Percentiles rank a stretch among this genome's conserved stretches.
Evolutionary conservation across 768 basidiomycete genomes (phyloP).

Genomic region (Agaricus bisporus): DNA sequence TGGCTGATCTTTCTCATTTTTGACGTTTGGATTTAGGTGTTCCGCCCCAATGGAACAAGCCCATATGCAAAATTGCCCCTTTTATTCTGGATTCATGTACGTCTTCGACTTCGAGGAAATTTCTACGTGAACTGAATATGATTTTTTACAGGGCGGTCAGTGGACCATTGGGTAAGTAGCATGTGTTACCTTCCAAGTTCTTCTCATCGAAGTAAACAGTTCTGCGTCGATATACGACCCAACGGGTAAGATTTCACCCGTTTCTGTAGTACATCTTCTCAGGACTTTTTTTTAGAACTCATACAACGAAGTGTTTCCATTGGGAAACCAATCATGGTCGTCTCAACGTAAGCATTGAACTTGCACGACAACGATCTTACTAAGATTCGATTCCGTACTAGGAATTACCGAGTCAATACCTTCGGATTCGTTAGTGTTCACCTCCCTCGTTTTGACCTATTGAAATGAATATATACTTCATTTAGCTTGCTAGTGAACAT

Average conservation of each 20-base stretch:
- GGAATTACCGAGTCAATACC: slow-evolving; percentile 53
- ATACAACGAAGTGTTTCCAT: slow-evolving; percentile 39
- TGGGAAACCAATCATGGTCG: slow-evolving; percentile 48
- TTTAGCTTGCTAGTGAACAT: slow-evolving; percentile 39
- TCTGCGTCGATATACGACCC: slow-evolving; percentile 42
- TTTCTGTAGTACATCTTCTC: not conserved
- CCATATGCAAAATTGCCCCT: slow-evolving; percentile 26
- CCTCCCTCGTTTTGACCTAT: not conserved
- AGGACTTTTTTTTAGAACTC: slow-evolving; percentile 28
- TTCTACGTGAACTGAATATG: not conserved
- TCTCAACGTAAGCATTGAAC: slow-evolving; percentile 33
- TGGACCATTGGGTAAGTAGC: slow-evolving; percentile 35
- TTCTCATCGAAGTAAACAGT: slow-evolving; percentile 17
- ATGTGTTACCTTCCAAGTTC: not conserved
- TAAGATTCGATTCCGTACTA: slow-evolving; percentile 12
- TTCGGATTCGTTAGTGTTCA: slow-evolving; percentile 43
- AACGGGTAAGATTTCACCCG: slow-evolving; percentile 28
- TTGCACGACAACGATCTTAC: not conserved
- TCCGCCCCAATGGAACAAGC: slow-evolving; percentile 23
- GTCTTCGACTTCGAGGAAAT: not conserved
- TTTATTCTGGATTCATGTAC: slow-evolving; percentile 31
- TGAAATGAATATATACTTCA: not conserved
- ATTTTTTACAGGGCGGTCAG: slow-evolving; percentile 36
- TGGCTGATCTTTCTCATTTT: too few species aligned
- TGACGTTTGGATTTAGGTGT: slow-evolving; percentile 21